Conservation (phyloP, 139 green algal genomes). For the Coelastrella sp. region DNA sequence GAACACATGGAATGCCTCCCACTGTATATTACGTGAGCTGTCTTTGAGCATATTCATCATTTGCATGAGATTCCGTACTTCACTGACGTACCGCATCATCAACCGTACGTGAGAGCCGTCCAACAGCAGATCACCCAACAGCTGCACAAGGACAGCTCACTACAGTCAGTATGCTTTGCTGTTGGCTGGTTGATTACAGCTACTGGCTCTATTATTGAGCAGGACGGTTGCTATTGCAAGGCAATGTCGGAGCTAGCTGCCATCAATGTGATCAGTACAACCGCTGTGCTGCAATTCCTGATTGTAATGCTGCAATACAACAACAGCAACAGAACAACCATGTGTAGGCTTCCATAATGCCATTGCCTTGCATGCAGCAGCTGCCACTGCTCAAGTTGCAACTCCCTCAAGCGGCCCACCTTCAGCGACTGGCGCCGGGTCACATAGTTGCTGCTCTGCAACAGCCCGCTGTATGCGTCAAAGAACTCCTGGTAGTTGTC, state of each 20-base stretch:
- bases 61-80: slow-evolving; percentile 90
- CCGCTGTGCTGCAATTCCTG: too few species aligned
- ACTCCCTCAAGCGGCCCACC: slow-evolving; percentile 54
- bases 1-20: slow-evolving; percentile 98
- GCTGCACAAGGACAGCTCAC: slow-evolving; percentile 59
- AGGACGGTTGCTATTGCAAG: too few species aligned
- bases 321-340: too few species aligned
- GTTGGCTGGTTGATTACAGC: too few species aligned
- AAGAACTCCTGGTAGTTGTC: slow-evolving; percentile 86
- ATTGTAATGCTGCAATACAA: too few species aligned
- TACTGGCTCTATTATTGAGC: too few species aligned
- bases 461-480: slow-evolving; percentile 76
- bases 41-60: slow-evolving; percentile 97
- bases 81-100: slow-evolving; percentile 93
- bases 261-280: too few species aligned
- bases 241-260: too few species aligned
- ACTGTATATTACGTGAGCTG: slow-evolving; percentile 92
- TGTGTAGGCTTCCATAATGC: background rate
- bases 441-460: slow-evolving; percentile 93
- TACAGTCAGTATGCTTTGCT: too few species aligned
- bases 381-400: background rate
- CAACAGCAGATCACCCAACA: slow-evolving; percentile 95
- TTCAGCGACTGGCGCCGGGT: slow-evolving; percentile 92
- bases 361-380: background rate
- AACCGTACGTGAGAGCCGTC: slow-evolving; percentile 87